Evolutionary conservation across 805 yeast species (phyloP).

Genomic region (Kuraishia piskuri): DNA sequence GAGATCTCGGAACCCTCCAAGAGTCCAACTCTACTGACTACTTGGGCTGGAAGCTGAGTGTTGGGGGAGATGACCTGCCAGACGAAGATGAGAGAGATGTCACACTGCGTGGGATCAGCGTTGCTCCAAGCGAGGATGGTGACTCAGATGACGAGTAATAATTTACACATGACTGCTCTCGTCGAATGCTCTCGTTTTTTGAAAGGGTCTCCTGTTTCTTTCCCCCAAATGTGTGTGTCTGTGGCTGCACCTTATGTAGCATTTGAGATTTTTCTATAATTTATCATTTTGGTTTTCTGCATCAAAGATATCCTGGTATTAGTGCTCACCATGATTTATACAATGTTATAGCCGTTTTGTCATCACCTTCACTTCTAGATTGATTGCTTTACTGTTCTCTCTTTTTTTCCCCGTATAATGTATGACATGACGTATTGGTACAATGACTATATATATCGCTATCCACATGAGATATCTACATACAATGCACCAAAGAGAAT

Average conservation of each 20-base stretch:
- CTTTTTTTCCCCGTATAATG: not conserved
- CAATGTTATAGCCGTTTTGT: not conserved
- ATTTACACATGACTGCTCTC: not conserved
- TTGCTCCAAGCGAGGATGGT: slow-evolving; percentile 26
- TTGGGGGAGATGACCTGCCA: slow-evolving; percentile 32
- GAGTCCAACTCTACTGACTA: slow-evolving; percentile 86
- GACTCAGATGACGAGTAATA: slow-evolving; percentile 9
- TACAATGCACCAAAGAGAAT: too few species aligned
- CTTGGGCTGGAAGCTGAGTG: slow-evolving; percentile 40
- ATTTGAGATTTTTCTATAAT: too few species aligned
- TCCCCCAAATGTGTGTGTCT: not conserved
- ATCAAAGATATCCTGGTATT: not conserved
- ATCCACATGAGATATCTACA: too few species aligned
- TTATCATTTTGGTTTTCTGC: not conserved
- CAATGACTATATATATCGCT: too few species aligned
- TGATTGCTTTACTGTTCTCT: not conserved
- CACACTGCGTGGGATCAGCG: slow-evolving; percentile 26
- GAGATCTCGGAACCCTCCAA: slow-evolving; percentile 93
- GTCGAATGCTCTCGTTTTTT: too few species aligned
- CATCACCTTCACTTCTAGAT: not conserved
- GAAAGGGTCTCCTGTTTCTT: not conserved
- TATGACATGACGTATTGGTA: not conserved
- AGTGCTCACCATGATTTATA: not conserved
- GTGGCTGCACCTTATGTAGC: not conserved
- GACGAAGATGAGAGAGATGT: slow-evolving; percentile 25